phyloP scores from a whole-genome alignment of 345 rosid species.

The Eutrema japonicum region DNA sequence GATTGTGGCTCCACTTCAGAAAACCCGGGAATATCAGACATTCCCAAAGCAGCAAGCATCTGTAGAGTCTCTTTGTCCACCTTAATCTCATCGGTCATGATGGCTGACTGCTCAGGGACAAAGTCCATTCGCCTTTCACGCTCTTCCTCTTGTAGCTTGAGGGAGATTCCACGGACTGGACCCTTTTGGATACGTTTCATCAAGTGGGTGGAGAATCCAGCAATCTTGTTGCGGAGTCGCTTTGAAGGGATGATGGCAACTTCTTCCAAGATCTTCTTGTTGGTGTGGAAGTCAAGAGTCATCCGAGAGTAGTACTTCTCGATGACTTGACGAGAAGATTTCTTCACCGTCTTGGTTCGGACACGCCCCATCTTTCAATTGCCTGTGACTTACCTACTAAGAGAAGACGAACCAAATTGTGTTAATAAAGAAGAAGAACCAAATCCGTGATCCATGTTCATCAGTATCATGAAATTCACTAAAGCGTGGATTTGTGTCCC shows the following conservation, averaged over 20 bases:
- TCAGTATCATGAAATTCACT: no score
- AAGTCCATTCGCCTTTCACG: slow-evolving; percentile 87
- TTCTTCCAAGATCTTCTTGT: slow-evolving; percentile 84
- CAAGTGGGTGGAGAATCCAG: slow-evolving; percentile 81
- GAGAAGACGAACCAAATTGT: no score
- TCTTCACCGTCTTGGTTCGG: slow-evolving; percentile 86
- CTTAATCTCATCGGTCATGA: slow-evolving; percentile 56
- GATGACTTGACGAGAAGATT: slow-evolving; percentile 81
- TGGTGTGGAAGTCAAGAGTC: slow-evolving; percentile 90
- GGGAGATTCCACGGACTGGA: slow-evolving; percentile 80
- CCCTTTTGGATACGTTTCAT: slow-evolving; percentile 81
- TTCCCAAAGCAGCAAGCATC: slow-evolving; percentile 76
- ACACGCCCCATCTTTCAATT: slow-evolving; percentile 70
- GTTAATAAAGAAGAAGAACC: no score
- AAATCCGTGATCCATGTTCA: no score
- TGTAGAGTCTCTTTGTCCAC: slow-evolving; percentile 74
- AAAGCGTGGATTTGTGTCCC: no score
- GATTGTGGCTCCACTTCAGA: slow-evolving; percentile 26
- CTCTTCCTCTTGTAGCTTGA: slow-evolving; percentile 86
- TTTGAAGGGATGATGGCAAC: slow-evolving; percentile 85
- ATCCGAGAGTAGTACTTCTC: slow-evolving; percentile 84
- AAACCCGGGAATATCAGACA: slow-evolving; percentile 62
- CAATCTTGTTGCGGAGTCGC: slow-evolving; percentile 83
- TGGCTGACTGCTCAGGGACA: slow-evolving; percentile 82
- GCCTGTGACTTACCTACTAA: slow-evolving; percentile 5